Percentiles rank a stretch among this genome's conserved stretches.
phyloP scores from a whole-genome alignment of 1,284 basidiomycete genomes.

The Ustilago bromivora region DNA sequence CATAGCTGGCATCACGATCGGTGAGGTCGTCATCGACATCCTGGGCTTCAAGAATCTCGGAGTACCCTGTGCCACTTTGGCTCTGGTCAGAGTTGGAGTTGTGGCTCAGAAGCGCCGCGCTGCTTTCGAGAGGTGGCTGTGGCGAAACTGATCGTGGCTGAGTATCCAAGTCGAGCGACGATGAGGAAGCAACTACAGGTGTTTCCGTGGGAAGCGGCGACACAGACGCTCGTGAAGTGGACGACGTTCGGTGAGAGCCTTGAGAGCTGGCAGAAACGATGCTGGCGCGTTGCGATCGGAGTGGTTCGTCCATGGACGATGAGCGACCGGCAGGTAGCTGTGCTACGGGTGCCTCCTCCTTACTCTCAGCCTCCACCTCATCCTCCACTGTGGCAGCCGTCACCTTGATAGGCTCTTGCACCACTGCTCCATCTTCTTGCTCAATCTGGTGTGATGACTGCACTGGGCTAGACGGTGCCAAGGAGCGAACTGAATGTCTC shows the following conservation, averaged over 20 bases:
- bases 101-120: constrained; percentile 15
- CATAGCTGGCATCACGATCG: constrained; percentile 19
- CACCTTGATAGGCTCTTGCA: background rate
- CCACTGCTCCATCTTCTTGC: background rate
- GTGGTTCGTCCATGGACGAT: constrained; percentile 27
- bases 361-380: background rate
- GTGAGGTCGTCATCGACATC: constrained; percentile 22
- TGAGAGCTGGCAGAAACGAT: constrained; percentile 29
- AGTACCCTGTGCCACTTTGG: constrained; percentile 33
- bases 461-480: constrained; percentile 3
- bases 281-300: constrained; percentile 30
- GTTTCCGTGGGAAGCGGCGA: background rate
- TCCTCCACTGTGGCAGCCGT: background rate
- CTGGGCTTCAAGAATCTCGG: constrained; percentile 27
- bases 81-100: constrained; percentile 4
- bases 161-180: constrained; percentile 8
- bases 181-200: background rate
- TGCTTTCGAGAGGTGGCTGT: constrained; percentile 16
- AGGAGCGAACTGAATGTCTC: background rate
- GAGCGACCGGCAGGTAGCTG: background rate
- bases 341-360: background rate
- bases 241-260: constrained; percentile 10
- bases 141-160: constrained; percentile 19
- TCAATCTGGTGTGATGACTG: background rate
- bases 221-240: constrained; percentile 7